Evolutionary conservation across 1,139 yeast genomes (phyloP).

Genomic region (Nakaseomyces sp.): DNA sequence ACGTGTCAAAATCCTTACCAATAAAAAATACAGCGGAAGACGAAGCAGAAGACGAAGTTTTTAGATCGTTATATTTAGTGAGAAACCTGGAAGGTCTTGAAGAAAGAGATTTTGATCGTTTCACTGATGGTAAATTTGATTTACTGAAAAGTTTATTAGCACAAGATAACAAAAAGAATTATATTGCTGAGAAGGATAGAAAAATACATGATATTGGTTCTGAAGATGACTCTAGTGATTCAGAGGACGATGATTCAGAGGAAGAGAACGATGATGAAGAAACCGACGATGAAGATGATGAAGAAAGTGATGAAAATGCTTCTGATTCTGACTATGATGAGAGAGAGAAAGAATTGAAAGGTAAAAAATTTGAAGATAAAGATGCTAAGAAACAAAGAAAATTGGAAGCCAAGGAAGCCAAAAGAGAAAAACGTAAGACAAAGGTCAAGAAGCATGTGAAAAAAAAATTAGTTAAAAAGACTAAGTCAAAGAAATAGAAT

Average conservation of each 20-base stretch:
- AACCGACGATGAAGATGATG: conserved; percentile 25
- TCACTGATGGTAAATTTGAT: conserved; percentile 72
- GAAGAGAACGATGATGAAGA: conserved; percentile 16
- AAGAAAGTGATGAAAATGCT: conserved; percentile 32
- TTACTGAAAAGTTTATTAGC: conserved; percentile 58
- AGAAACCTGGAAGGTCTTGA: conserved; percentile 63
- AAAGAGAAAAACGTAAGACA: conserved; percentile 78
- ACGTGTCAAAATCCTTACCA: conserved; percentile 39
- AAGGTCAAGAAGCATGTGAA: conserved; percentile 90
- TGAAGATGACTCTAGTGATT: conserved; percentile 11
- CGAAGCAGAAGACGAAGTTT: conserved; percentile 74
- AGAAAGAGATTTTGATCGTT: conserved; percentile 81
- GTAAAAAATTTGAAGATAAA: conserved; percentile 76
- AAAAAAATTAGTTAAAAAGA: conserved; percentile 62
- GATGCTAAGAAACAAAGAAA: conserved; percentile 79
- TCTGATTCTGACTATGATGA: conserved; percentile 26
- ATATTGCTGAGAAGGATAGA: conserved; percentile 25
- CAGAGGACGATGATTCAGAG: conserved; percentile 14
- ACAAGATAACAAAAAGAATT: conserved; percentile 29
- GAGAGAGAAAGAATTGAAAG: conserved; percentile 41
- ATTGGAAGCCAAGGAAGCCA: conserved; percentile 71
- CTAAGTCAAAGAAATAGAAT: conserved; percentile 30
- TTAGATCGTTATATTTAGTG: conserved; percentile 79
- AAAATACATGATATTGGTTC: conserved; percentile 17
- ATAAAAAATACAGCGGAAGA: conserved; percentile 44